Evolutionary conservation across 169 alveolate genomes (phyloP).

Genomic region (Plasmodium chabaudi): DNA sequence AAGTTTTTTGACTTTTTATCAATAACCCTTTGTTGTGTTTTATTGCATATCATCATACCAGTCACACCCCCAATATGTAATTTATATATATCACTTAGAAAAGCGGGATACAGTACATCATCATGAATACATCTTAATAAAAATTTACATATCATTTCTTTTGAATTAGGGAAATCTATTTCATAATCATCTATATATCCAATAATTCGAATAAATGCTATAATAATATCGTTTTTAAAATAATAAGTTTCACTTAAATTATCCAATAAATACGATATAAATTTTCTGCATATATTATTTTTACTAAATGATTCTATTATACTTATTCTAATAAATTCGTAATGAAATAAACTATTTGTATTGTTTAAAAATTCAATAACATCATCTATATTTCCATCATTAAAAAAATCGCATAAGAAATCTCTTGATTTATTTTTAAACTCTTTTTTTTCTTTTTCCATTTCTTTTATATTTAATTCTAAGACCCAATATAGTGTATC

Average conservation of each 20-base stretch:
- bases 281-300: constrained; percentile 72
- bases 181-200: constrained; percentile 75
- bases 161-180: constrained; percentile 70
- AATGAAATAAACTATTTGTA: constrained; percentile 58
- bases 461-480: constrained; percentile 52
- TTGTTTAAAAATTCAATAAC: constrained; percentile 65
- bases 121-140: constrained; percentile 66
- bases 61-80: constrained; percentile 75
- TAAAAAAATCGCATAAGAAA: constrained; percentile 64
- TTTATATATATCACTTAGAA: constrained; percentile 61
- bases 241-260: constrained; percentile 48
- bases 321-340: constrained; percentile 74
- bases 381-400: constrained; percentile 73
- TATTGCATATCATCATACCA: constrained; percentile 74
- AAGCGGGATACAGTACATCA: constrained; percentile 71
- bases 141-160: constrained; percentile 74
- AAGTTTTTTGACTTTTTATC: constrained; percentile 49
- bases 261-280: constrained; percentile 48
- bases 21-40: constrained; percentile 69
- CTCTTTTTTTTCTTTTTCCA: constrained; percentile 67
- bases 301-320: constrained; percentile 72
- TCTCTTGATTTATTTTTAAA: constrained; percentile 66
- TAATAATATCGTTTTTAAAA: constrained; percentile 53
- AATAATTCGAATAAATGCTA: constrained; percentile 71
- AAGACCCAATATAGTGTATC: constrained; percentile 66